phyloP scores from a whole-genome alignment of 352 stramenopile species.

The Phytophthora colocasiae region DNA sequence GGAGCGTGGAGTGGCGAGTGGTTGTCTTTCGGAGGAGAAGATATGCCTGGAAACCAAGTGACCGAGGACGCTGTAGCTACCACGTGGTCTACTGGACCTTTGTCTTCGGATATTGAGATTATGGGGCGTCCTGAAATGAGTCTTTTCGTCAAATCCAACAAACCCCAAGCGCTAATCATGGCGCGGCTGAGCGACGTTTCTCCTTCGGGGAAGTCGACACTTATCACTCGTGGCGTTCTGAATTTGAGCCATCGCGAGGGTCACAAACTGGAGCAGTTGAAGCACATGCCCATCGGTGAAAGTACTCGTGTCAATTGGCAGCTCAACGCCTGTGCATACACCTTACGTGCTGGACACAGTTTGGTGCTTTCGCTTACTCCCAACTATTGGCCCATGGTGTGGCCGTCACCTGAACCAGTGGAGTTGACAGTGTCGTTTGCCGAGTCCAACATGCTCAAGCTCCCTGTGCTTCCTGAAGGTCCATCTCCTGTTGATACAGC shows the following conservation, averaged over 20 bases:
- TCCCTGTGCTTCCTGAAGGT: constrained; percentile 35
- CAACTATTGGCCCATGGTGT: constrained; percentile 63
- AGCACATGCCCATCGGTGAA: constrained; percentile 43
- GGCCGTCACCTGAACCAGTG: constrained; percentile 52
- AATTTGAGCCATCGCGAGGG: constrained; percentile 55
- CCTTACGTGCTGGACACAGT: constrained; percentile 36
- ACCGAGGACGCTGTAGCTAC: constrained; percentile 46
- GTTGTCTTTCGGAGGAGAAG: constrained; percentile 56
- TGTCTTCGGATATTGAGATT: constrained; percentile 42
- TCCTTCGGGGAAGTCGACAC: constrained; percentile 46
- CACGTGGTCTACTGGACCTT: constrained; percentile 32
- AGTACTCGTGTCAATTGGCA: constrained; percentile 36
- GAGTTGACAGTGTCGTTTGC: constrained; percentile 41
- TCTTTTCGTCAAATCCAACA: constrained; percentile 43
- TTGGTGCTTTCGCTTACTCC: constrained; percentile 49
- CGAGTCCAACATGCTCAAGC: constrained; percentile 38
- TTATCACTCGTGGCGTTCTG: constrained; percentile 52
- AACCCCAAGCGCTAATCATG: constrained; percentile 47
- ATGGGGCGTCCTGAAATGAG: constrained; percentile 49
- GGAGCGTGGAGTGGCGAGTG: constrained; percentile 61
- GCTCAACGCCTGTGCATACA: constrained; percentile 60
- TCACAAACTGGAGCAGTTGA: constrained; percentile 38
- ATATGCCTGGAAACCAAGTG: constrained; percentile 56
- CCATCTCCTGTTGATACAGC: not conserved
- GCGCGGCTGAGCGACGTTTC: constrained; percentile 54